phyloP scores from a whole-genome alignment of 2,329 filamentous ascomycete species.

The Kalmusia sp. region DNA sequence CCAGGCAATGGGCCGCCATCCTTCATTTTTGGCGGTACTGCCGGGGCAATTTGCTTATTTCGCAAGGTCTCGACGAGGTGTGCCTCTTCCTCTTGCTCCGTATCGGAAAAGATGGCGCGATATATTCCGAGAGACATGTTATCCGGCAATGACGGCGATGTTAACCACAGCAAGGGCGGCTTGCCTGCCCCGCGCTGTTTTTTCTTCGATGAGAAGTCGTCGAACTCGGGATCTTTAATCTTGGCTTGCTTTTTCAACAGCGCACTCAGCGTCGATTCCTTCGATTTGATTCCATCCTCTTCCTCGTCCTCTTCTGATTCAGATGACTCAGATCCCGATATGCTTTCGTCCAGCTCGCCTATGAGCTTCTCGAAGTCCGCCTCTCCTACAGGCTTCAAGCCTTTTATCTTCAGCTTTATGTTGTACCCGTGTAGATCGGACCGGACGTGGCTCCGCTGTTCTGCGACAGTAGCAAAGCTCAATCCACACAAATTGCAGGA shows the following conservation, averaged over 20 bases:
- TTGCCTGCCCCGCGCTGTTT: constrained; percentile 67
- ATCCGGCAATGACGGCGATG: constrained; percentile 73
- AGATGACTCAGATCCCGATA: constrained; percentile 83
- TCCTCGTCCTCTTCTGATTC: constrained; percentile 75
- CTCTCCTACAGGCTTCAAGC: constrained; percentile 75
- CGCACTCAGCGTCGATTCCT: constrained; percentile 75
- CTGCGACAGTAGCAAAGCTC: constrained; percentile 73
- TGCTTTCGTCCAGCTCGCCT: constrained; percentile 85
- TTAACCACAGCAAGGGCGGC: constrained; percentile 84
- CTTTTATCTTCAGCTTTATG: constrained; percentile 86
- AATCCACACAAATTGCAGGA: constrained; percentile 83
- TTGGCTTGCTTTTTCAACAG: constrained; percentile 85
- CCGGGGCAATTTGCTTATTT: constrained; percentile 78
- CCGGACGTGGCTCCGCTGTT: constrained; percentile 85
- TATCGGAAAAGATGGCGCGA: constrained; percentile 75
- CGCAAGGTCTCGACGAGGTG: constrained; percentile 72
- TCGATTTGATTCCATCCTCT: constrained; percentile 54
- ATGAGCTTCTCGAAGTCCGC: constrained; percentile 85
- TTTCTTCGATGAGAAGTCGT: constrained; percentile 55
- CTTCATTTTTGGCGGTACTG: constrained; percentile 53
- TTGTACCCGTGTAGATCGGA: constrained; percentile 96
- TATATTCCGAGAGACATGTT: constrained; percentile 89
- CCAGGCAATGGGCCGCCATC: constrained; percentile 66
- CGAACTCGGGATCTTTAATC: constrained; percentile 65
- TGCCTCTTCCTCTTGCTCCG: constrained; percentile 70